Evolutionary conservation across 1,284 basidiomycete species (phyloP).

Genomic region (Cryptococcus sp.): DNA sequence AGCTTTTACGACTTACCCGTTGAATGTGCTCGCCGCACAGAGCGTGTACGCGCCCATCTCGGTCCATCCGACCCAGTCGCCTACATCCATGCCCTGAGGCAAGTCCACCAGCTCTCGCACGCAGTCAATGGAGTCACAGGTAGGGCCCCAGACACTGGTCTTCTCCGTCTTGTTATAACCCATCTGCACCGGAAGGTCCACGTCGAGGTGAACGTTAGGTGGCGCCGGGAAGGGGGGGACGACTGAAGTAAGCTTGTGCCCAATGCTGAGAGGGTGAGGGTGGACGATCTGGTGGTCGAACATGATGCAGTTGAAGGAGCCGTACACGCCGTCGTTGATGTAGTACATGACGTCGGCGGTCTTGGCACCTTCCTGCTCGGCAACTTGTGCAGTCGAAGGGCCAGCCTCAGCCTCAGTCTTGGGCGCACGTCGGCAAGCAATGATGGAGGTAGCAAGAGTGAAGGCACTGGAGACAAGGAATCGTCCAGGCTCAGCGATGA

Average conservation of each 20-base stretch:
- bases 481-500: conserved; percentile 96
- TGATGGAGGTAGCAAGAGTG: conserved; percentile 89
- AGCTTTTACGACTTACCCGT: conserved; percentile 59
- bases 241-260: conserved; percentile 34
- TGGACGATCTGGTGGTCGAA: conserved; percentile 89
- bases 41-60: conserved; percentile 94
- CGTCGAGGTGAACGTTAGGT: conserved; percentile 49
- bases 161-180: conserved; percentile 55
- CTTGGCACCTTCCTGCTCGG: conserved; percentile 45
- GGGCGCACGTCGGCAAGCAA: conserved; percentile 71
- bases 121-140: conserved; percentile 89
- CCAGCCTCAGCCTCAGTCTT: conserved; percentile 16
- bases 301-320: conserved; percentile 95
- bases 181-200: conserved; percentile 51
- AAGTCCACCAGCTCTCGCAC: conserved; percentile 66
- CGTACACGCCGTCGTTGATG: conserved; percentile 97
- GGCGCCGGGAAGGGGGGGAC: conserved; percentile 51
- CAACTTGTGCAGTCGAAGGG: conserved; percentile 13
- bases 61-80: conserved; percentile 89
- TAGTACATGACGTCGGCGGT: conserved; percentile 66
- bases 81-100: conserved; percentile 68
- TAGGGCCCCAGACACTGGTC: conserved; percentile 62
- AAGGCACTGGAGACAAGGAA: conserved; percentile 94
- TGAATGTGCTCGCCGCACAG: conserved; percentile 85
- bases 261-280: conserved; percentile 71